Percentiles rank a stretch among this genome's conserved stretches.
Conservation (phyloP, 768 basidiomycete genomes). For the Mrakia frigida region DNA sequence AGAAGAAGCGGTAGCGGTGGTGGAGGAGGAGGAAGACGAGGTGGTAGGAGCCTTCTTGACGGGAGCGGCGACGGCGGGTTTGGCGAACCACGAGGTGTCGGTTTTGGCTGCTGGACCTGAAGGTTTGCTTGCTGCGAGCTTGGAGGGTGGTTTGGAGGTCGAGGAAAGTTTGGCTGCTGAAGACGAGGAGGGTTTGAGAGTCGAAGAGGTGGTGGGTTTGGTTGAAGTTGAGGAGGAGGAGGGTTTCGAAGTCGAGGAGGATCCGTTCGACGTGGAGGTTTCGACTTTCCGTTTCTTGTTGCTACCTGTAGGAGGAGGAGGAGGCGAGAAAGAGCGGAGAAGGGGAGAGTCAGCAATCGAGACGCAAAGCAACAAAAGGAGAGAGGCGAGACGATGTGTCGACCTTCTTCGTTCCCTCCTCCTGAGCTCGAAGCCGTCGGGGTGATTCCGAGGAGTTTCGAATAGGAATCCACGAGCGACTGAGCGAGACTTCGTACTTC, state of each 20-base stretch:
- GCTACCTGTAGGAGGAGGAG: slow-evolving; percentile 53
- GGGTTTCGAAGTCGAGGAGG: slow-evolving; percentile 1
- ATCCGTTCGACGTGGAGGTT: slow-evolving; percentile 22
- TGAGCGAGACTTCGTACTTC: not conserved
- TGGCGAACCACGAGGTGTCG: slow-evolving; percentile 19
- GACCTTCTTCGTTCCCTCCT: not conserved
- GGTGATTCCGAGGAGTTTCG: not conserved
- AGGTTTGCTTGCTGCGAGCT: not conserved
- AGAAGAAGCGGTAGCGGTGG: not conserved
- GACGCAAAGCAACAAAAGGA: not conserved
- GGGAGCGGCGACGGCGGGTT: slow-evolving; percentile 27
- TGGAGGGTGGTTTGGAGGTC: not conserved
- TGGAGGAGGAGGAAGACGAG: not conserved
- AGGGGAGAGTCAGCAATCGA: not conserved
- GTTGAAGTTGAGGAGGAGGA: slow-evolving; percentile 7
- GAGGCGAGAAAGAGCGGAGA: not conserved
- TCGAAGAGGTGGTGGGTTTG: not conserved
- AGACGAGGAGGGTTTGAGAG: slow-evolving; percentile 18
- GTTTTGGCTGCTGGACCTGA: not conserved
- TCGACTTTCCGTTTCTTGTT: slow-evolving; percentile 53
- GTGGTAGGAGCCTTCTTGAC: slow-evolving; percentile 43
- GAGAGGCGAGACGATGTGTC: not conserved
- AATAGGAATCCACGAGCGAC: not conserved
- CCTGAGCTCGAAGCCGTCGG: not conserved
- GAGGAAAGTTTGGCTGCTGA: not conserved